Conservation (phyloP, 768 basidiomycete species). For the Gloeopeniophorella convolvens region DNA sequence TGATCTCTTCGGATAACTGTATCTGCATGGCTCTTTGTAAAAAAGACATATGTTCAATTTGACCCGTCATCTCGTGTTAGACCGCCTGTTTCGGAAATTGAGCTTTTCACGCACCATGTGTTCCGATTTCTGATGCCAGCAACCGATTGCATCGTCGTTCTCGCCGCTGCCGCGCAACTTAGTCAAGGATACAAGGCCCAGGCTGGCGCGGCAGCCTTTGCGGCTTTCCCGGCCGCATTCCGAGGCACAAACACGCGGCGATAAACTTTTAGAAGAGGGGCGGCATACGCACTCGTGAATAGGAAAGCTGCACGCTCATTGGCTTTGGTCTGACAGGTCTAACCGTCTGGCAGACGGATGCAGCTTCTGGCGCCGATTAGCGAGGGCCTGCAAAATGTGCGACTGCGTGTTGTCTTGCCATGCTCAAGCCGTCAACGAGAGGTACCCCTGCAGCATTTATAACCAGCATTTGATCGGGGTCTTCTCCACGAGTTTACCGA, state of each 20-base stretch:
- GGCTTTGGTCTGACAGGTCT: constrained; percentile 1
- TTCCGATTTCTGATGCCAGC: constrained; percentile 1
- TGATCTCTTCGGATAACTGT: too few relatives aligned
- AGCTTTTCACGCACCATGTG: not conserved
- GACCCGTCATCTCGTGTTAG: not conserved
- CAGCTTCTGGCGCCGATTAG: constrained; percentile 9
- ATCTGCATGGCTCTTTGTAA: too few relatives aligned
- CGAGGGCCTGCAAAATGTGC: constrained; percentile 5
- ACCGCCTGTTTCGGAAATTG: not conserved
- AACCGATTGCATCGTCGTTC: constrained; percentile 7
- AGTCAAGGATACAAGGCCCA: not conserved
- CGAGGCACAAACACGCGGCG: constrained; percentile 2
- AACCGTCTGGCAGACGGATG: not conserved
- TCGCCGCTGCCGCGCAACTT: constrained; percentile 8
- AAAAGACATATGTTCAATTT: too few relatives aligned
- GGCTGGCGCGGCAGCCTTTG: too few relatives aligned
- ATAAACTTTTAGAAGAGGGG: constrained; percentile 6
- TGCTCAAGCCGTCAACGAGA: constrained; percentile 4
- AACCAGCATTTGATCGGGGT: constrained; percentile 14
- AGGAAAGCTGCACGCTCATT: not conserved
- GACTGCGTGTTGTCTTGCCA: constrained; percentile 6
- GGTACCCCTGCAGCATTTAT: constrained; percentile 1
- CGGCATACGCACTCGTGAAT: not conserved
- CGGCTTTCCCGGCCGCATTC: constrained; percentile 2
- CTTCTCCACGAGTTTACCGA: constrained; percentile 3